A percentile compares a stretch with the other conserved stretches of the same genome.
Conservation (phyloP, 805 yeast species). For the Candida krabiensis region DNA sequence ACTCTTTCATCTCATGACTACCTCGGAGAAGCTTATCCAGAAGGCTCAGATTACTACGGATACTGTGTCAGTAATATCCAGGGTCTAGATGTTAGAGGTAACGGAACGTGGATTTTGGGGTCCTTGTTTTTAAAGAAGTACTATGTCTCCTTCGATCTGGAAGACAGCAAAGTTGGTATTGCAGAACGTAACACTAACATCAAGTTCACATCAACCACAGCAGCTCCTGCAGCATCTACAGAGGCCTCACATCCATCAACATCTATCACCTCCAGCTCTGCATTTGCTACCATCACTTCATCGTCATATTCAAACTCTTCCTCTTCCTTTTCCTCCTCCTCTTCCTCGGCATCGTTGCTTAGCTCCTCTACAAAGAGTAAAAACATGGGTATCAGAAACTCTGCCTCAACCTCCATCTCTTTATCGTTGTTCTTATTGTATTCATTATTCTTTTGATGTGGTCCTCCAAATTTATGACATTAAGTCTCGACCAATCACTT, state of each 20-base stretch:
- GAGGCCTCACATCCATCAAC: background rate
- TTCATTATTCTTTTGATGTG: background rate
- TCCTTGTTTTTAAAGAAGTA: constrained; percentile 57
- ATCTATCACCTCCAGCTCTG: background rate
- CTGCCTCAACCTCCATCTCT: background rate
- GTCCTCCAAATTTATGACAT: too few relatives aligned
- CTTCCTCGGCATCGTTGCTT: background rate
- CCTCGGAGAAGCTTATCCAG: constrained; percentile 47
- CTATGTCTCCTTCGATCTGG: constrained; percentile 59
- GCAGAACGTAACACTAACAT: constrained; percentile 42
- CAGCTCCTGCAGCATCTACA: constrained; percentile 2
- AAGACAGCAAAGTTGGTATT: constrained; percentile 49
- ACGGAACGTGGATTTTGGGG: constrained; percentile 60
- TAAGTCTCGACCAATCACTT: background rate
- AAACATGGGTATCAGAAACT: background rate
- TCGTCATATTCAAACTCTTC: background rate
- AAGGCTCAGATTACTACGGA: constrained; percentile 38
- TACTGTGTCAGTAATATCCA: constrained; percentile 66
- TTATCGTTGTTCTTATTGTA: background rate
- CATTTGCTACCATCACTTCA: background rate
- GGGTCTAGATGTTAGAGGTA: constrained; percentile 44
- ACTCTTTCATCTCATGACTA: constrained; percentile 43
- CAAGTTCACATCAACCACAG: constrained; percentile 8
- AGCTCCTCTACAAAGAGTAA: constrained; percentile 1
- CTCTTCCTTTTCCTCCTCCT: background rate